A percentile compares a stretch with the other conserved stretches of the same genome.
Conservation (phyloP, 108 stramenopile species). For the Cylindrotheca fusiformis region DNA sequence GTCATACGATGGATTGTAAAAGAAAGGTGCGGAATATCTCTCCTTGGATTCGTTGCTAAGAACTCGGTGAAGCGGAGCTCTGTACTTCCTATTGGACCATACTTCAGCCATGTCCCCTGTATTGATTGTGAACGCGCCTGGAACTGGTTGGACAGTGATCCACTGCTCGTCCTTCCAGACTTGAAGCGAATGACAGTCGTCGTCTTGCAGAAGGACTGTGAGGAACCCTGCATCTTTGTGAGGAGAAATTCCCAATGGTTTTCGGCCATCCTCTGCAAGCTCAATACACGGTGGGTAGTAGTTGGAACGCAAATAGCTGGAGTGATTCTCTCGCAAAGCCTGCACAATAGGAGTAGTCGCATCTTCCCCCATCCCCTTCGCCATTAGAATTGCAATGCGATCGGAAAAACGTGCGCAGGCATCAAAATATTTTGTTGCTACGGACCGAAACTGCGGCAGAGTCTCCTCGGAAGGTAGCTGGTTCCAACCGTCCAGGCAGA, state of each 20-base stretch:
- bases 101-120: constrained; percentile 93
- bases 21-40: constrained; percentile 91
- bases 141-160: constrained; percentile 75
- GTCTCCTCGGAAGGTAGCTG: constrained; percentile 63
- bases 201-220: constrained; percentile 87
- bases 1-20: constrained; percentile 88
- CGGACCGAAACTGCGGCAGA: constrained; percentile 59
- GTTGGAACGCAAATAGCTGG: constrained; percentile 83
- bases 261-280: constrained; percentile 9
- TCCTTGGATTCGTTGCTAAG: constrained; percentile 56
- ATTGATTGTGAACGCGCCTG: constrained; percentile 88
- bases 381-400: constrained; percentile 59
- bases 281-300: constrained; percentile 75
- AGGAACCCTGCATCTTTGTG: constrained; percentile 92
- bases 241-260: constrained; percentile 71
- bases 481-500: constrained; percentile 87
- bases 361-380: constrained; percentile 53
- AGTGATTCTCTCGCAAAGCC: constrained; percentile 58
- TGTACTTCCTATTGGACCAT: constrained; percentile 88
- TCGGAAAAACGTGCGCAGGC: constrained; percentile 66
- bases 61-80: constrained; percentile 89
- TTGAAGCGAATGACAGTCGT: constrained; percentile 77
- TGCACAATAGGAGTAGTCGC: constrained; percentile 30
- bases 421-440: constrained; percentile 63
- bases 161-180: constrained; percentile 64